Percentiles rank a stretch among this genome's conserved stretches.
Conservation (phyloP, 176 grass and related monocot species). For the Eragrostis nindensis region DNA sequence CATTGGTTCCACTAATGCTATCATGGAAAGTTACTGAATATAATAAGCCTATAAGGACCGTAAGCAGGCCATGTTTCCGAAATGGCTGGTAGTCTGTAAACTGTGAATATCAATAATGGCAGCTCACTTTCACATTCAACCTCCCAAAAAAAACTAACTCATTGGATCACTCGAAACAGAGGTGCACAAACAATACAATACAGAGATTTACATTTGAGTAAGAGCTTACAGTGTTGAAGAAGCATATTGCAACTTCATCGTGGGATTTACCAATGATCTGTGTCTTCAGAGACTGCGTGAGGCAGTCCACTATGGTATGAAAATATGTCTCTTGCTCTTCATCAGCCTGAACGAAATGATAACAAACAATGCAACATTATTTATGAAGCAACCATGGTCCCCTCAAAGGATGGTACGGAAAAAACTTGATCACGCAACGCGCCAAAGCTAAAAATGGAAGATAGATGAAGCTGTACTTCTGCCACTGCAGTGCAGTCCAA, state of each 20-base stretch:
- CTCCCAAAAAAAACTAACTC: neutral
- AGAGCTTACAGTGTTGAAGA: slow-evolving; percentile 88
- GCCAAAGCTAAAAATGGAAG: neutral
- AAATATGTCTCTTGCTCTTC: slow-evolving; percentile 76
- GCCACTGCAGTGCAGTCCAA: neutral
- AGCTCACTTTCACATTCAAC: slow-evolving; percentile 25
- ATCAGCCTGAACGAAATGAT: slow-evolving; percentile 43
- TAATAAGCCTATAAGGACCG: neutral
- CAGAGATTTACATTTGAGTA: neutral
- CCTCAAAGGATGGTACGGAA: neutral
- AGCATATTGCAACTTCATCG: slow-evolving; percentile 92
- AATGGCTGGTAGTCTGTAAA: slow-evolving; percentile 19
- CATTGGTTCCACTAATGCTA: slow-evolving; percentile 10
- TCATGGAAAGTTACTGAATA: neutral
- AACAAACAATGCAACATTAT: slow-evolving; percentile 18
- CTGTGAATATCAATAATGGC: neutral
- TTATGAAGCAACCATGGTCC: neutral
- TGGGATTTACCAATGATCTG: slow-evolving; percentile 87
- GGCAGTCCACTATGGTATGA: slow-evolving; percentile 68
- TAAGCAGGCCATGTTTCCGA: neutral
- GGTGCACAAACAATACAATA: neutral
- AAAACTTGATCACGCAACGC: neutral
- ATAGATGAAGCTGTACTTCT: neutral
- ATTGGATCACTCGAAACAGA: neutral
- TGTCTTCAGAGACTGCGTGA: slow-evolving; percentile 65